These are phyloP conservation scores for Verticillium nubilum DNA, from an alignment of 2,329 filamentous ascomycete genomes.

Conservation along the genomic window DNA sequence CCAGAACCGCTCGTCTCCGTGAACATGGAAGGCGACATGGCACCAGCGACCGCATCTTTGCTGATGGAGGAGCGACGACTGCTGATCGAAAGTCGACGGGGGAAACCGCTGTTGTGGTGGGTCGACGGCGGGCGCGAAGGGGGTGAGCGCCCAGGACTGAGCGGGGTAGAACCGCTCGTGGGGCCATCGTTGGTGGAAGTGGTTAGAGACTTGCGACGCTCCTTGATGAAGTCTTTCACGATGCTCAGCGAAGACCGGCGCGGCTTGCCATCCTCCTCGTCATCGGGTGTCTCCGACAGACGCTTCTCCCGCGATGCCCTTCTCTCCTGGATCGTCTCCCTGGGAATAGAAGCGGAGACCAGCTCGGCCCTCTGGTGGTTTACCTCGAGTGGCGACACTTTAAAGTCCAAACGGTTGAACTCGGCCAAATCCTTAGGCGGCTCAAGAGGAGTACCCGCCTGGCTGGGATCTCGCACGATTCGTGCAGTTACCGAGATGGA, in stretches of 20 bases:
- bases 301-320: conserved; percentile 36
- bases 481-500: conserved; percentile 85
- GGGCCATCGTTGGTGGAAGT: conserved; percentile 39
- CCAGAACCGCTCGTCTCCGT: conserved; percentile 41
- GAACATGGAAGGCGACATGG: conserved; percentile 33
- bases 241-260: conserved; percentile 55
- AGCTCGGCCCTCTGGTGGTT: conserved; percentile 44
- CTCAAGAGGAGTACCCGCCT: conserved; percentile 36
- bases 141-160: conserved; percentile 33
- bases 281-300: conserved; percentile 28
- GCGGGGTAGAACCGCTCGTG: conserved; percentile 13
- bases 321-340: conserved; percentile 43
- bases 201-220: conserved; percentile 47
- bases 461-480: conserved; percentile 64
- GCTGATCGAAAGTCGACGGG: conserved; percentile 59
- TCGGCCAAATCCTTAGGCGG: conserved; percentile 35
- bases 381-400: conserved; percentile 54
- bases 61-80: conserved; percentile 50
- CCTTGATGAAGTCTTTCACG: conserved; percentile 57
- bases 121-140: conserved; percentile 39
- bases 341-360: conserved; percentile 20
- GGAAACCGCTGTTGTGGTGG: conserved; percentile 39
- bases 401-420: conserved; percentile 44
- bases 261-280: conserved; percentile 29
- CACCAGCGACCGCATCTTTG: conserved; percentile 29